Conservation (phyloP, 306 rosid genomes). For the Delonix regia region DNA sequence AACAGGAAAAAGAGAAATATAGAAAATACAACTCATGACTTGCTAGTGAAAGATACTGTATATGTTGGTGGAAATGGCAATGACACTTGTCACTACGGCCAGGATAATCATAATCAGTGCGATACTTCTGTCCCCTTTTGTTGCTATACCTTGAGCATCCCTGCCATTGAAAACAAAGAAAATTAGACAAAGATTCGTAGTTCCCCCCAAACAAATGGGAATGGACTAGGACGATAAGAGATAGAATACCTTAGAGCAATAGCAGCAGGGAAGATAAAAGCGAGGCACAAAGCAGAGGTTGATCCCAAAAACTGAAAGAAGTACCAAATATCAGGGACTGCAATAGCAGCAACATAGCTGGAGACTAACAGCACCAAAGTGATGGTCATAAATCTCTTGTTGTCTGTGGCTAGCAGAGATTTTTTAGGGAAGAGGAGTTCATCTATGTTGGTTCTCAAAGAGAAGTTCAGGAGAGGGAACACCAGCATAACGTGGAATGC, state of each 20-base stretch:
- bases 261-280: constrained; percentile 84
- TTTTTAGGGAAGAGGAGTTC: constrained; percentile 72
- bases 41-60: constrained; percentile 41
- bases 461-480: constrained; percentile 81
- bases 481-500: constrained; percentile 88
- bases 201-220: not conserved
- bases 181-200: not conserved
- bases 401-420: constrained; percentile 58
- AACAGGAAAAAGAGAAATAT: not conserved
- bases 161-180: constrained; percentile 45
- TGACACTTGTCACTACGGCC: constrained; percentile 63
- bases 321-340: constrained; percentile 88
- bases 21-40: constrained; percentile 25
- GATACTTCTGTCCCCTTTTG: constrained; percentile 60
- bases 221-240: not conserved
- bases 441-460: constrained; percentile 81
- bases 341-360: constrained; percentile 79
- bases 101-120: constrained; percentile 68
- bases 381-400: constrained; percentile 70
- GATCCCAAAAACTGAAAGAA: constrained; percentile 92
- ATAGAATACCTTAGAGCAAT: constrained; percentile 73
- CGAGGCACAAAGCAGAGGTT: constrained; percentile 78
- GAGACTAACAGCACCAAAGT: constrained; percentile 56
- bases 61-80: constrained; percentile 81
- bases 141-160: constrained; percentile 78